A percentile compares a stretch with the other conserved stretches of the same genome.
These are phyloP conservation scores for Agrostemma githago DNA, from an alignment of 148 eudicot species.

Conservation along the genomic window DNA sequence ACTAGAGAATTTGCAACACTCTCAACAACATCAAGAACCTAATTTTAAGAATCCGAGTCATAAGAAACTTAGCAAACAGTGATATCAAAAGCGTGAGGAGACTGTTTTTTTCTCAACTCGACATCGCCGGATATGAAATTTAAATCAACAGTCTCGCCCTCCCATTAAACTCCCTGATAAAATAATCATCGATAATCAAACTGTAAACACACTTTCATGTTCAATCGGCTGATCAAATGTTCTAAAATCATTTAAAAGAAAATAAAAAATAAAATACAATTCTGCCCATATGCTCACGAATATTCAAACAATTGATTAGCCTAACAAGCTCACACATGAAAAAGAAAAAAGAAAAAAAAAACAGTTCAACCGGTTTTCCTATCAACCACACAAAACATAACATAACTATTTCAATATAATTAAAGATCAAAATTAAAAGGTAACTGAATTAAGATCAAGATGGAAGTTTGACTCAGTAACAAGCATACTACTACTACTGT, in stretches of 20 bases:
- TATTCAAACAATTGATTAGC: conserved; percentile 8
- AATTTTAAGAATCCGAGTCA: neutral
- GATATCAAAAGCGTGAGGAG: neutral
- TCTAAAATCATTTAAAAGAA: too few species aligned
- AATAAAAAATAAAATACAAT: neutral
- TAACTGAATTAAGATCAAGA: neutral
- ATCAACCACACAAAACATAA: neutral
- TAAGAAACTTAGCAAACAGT: neutral
- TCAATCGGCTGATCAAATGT: neutral
- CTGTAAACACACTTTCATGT: neutral
- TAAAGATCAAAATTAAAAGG: neutral
- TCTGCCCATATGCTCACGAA: neutral
- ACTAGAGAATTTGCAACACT: neutral
- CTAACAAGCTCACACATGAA: neutral
- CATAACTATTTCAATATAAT: neutral
- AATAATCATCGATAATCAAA: neutral
- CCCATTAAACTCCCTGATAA: neutral
- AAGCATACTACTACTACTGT: neutral
- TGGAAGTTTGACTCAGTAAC: neutral
- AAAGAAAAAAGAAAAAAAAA: too few species aligned
- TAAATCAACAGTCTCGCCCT: neutral
- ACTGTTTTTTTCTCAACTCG: neutral
- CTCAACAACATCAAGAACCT: neutral
- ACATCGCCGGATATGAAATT: neutral
- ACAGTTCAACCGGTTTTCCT: neutral